Evolutionary conservation across 2,329 filamentous ascomycete genomes (phyloP), one percentile per base, ranked within the genome.

Genomic region (Sclerotinia spermophila): DNA sequence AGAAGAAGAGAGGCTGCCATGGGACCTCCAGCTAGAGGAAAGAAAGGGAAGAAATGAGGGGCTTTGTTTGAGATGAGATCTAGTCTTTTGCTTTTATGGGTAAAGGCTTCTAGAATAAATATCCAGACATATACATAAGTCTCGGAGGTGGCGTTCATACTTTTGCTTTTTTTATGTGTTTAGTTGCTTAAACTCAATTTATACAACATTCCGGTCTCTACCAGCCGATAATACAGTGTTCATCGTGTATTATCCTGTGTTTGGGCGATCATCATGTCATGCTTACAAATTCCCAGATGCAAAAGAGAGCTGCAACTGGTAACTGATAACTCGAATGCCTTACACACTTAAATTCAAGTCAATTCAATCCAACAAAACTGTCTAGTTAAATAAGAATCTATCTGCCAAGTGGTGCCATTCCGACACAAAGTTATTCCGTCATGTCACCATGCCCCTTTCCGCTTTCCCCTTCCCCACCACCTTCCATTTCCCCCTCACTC

Each of bases 1-100:
- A 84, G 83, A 80, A 81, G 72, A 70, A 77, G 77, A 75, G 78
- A 79, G 35, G 78, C 76, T 62, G 79, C 79, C 59, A 70, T 79
- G 72, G 68, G 68, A 48, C 30, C 68, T 38, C 24, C 68, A 58
- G 48, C 51, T 4, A 70, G n/a, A 51, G 67, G 67, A 45, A 70
- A 67, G 60, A 70, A 70, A 19, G 68, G 48, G 21, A 70, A 66
- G 60, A 70, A 67, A 56, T 70, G 30, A 66, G 62, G 33, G 17
- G 5, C 21, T 66, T 21, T 42, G 38, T 30, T 11, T 38, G 27
- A n/a, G 27, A n/a, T 19, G 38, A 60, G 30, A 60, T 59, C 21
- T 45, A 44, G 38, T 67, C 40, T 44, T 55, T 19, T 67, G 35
- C 30, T 55, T 69, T 70, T 58, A 5, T 27, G 17, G 65, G 19